Conservation (phyloP, 768 basidiomycete species). For the Jaapia argillacea region DNA sequence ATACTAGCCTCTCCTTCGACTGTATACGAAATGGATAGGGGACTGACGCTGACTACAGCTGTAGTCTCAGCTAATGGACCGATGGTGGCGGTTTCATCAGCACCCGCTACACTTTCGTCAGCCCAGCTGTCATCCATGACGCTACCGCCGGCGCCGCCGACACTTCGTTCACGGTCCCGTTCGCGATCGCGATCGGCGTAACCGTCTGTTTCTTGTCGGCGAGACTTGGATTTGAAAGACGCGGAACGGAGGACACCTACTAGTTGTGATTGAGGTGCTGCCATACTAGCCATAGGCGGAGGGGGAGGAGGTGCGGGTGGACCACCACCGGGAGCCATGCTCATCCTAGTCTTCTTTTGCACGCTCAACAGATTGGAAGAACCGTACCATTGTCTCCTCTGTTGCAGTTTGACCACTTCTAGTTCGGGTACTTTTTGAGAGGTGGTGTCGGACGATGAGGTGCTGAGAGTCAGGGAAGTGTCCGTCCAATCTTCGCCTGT, state of each 20-base stretch:
- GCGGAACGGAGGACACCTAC: not conserved
- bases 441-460: constrained; percentile 27
- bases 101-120: not conserved
- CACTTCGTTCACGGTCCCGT: too few species aligned
- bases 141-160: too few species aligned
- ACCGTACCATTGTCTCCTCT: too few species aligned
- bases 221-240: not conserved
- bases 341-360: constrained; percentile 4
- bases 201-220: not conserved
- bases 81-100: not conserved
- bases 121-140: not conserved
- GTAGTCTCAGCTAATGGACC: constrained; percentile 22
- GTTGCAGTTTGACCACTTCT: constrained; percentile 21
- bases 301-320: not conserved
- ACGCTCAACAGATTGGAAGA: too few species aligned
- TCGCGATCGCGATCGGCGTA: too few species aligned
- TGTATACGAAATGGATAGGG: constrained; percentile 39
- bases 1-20: constrained; percentile 41
- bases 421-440: constrained; percentile 26
- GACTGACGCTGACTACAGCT: constrained; percentile 38
- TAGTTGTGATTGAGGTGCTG: not conserved
- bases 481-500: constrained; percentile 56
- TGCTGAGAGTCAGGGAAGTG: constrained; percentile 41
- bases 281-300: not conserved
- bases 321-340: too few species aligned